Percentiles rank a stretch among this genome's conserved stretches.
phyloP scores from a whole-genome alignment of 2,329 filamentous ascomycete genomes.

The Hymenoscyphus fructigenus region DNA sequence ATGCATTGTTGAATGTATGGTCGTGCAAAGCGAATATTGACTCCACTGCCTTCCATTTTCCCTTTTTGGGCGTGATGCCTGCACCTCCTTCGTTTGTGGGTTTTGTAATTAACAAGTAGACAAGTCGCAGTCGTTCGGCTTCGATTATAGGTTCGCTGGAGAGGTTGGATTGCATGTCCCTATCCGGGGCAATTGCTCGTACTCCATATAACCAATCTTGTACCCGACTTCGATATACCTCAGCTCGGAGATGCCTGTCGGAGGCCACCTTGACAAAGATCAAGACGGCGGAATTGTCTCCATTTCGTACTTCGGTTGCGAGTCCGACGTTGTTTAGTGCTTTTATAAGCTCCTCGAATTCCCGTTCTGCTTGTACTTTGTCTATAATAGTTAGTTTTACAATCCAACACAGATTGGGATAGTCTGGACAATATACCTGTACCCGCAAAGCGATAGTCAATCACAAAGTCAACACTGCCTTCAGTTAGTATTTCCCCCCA shows the following conservation, averaged over 20 bases:
- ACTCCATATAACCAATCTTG: conserved; percentile 94
- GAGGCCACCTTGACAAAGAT: conserved; percentile 82
- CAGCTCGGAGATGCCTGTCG: conserved; percentile 69
- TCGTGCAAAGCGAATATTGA: conserved; percentile 80
- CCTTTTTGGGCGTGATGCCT: conserved; percentile 67
- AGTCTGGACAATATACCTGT: conserved; percentile 50
- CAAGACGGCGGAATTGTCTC: conserved; percentile 71
- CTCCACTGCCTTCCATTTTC: conserved; percentile 71
- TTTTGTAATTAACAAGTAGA: conserved; percentile 81
- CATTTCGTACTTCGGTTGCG: conserved; percentile 81
- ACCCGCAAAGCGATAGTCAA: conserved; percentile 72
- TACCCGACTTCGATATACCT: conserved; percentile 83
- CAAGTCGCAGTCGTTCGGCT: conserved; percentile 82
- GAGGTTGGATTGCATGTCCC: conserved; percentile 67
- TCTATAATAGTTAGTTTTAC: conserved; percentile 46
- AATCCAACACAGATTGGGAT: conserved; percentile 21
- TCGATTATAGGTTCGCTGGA: conserved; percentile 76
- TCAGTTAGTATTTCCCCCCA: conserved; percentile 15
- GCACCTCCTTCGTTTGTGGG: conserved; percentile 73
- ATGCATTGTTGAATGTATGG: conserved; percentile 69
- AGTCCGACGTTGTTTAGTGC: conserved; percentile 78
- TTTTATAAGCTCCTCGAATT: conserved; percentile 76
- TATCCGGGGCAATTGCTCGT: conserved; percentile 71
- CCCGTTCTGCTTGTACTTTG: conserved; percentile 65
- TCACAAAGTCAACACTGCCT: conserved; percentile 79